Evolutionary conservation across 129 eudicot genomes (phyloP).

Genomic region (Ambrosia artemisiifolia): DNA sequence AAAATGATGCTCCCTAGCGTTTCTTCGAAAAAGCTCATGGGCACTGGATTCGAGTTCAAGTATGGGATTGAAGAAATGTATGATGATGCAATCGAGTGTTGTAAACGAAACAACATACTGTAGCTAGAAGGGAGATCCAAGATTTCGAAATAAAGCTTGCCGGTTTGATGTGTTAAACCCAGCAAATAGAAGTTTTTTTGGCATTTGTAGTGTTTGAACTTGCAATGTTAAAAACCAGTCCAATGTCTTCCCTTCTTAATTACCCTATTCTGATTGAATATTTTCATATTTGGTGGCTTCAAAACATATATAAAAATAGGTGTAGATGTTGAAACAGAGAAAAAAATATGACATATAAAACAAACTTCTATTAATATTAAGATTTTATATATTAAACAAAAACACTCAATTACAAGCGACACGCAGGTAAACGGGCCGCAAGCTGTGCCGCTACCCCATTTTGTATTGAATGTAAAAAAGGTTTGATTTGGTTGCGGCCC

Average conservation of each 20-base stretch:
- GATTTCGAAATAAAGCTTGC: neutral
- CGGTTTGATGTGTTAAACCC: neutral
- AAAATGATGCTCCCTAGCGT: slow-evolving; percentile 10
- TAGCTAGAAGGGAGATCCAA: neutral
- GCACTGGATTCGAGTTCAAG: slow-evolving; percentile 44
- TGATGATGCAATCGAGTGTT: slow-evolving; percentile 53
- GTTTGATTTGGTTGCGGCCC: too few species aligned
- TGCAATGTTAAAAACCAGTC: neutral
- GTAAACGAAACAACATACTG: slow-evolving; percentile 45
- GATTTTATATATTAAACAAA: neutral
- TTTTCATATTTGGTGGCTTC: neutral
- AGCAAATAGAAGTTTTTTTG: neutral
- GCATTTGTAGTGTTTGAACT: neutral
- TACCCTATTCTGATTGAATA: neutral
- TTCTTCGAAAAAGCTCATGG: slow-evolving; percentile 39
- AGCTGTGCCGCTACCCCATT: too few species aligned
- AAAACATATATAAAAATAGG: neutral
- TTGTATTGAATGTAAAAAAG: too few species aligned
- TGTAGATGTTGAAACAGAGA: neutral
- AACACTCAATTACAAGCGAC: too few species aligned
- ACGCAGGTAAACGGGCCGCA: too few species aligned
- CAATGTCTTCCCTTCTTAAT: neutral
- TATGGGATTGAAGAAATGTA: slow-evolving; percentile 52
- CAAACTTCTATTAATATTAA: neutral
- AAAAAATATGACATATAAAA: neutral